These are phyloP conservation scores for Cardamine occulta DNA, from an alignment of 345 rosid genomes.

Conservation along the genomic window DNA sequence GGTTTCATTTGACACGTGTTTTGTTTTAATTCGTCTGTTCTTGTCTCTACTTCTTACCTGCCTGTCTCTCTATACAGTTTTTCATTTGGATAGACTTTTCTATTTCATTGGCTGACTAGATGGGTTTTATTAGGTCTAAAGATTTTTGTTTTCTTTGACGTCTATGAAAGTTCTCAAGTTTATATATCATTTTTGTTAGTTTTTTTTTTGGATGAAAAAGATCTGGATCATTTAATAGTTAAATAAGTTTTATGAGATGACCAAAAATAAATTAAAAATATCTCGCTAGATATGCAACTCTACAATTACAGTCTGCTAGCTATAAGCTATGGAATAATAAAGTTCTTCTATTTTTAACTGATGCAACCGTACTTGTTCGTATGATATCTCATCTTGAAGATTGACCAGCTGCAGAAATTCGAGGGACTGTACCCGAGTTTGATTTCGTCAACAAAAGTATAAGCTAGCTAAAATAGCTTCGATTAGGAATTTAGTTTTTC, in stretches of 20 bases:
- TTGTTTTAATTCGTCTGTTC: not conserved
- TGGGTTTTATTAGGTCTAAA: constrained; percentile 1
- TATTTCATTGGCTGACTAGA: constrained; percentile 27
- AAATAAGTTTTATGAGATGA: not conserved
- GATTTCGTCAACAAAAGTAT: not conserved
- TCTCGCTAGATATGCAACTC: not conserved
- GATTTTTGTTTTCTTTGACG: not conserved
- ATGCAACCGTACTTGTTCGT: not conserved
- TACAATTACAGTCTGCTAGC: too few species aligned
- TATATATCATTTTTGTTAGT: not conserved
- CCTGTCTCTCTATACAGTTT: constrained; percentile 28
- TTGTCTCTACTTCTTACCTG: not conserved
- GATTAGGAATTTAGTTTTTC: not conserved
- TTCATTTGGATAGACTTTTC: constrained; percentile 33
- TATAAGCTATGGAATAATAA: too few species aligned
- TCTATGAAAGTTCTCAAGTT: not conserved
- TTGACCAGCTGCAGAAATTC: not conserved
- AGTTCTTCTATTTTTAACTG: not conserved
- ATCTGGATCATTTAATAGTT: not conserved
- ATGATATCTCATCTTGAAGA: not conserved
- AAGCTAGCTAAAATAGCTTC: not conserved
- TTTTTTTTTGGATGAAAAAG: too few species aligned
- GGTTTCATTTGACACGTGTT: constrained; percentile 7
- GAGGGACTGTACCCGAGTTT: not conserved
- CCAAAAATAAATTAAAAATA: not conserved